phyloP scores from a whole-genome alignment of 2,329 filamentous ascomycete species.

The Cordyceps tenuipes region DNA sequence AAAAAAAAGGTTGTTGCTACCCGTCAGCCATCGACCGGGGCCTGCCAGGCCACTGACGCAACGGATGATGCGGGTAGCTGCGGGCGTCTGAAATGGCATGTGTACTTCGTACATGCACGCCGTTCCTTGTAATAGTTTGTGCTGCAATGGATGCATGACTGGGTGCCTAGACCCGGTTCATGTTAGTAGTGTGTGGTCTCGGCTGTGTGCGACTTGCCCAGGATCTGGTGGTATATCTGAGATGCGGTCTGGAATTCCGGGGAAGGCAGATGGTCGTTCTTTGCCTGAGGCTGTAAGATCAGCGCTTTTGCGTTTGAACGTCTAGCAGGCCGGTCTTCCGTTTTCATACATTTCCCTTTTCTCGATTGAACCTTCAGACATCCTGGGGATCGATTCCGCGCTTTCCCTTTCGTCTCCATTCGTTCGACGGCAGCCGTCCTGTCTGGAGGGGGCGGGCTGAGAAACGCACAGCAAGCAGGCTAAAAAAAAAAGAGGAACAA shows the following conservation, averaged over 20 bases:
- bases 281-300: background rate
- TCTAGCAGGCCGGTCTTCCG: background rate
- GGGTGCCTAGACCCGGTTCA: background rate
- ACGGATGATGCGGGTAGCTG: constrained; percentile 7
- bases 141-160: background rate
- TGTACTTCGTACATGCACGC: background rate
- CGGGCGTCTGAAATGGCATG: background rate
- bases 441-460: background rate
- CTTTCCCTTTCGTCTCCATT: background rate
- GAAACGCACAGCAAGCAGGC: background rate
- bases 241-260: constrained; percentile 1
- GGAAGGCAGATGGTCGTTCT: background rate
- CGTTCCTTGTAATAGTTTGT: background rate
- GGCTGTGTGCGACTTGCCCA: background rate
- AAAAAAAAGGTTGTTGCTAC: background rate
- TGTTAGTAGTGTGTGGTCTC: background rate
- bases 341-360: background rate
- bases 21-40: background rate
- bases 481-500: background rate
- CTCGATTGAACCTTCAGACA: background rate
- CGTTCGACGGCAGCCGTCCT: background rate
- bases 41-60: background rate
- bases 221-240: constrained; percentile 10
- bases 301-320: background rate
- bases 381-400: background rate